Conservation (phyloP, 1,284 basidiomycete genomes). For the Pisolithus thermaeus region DNA sequence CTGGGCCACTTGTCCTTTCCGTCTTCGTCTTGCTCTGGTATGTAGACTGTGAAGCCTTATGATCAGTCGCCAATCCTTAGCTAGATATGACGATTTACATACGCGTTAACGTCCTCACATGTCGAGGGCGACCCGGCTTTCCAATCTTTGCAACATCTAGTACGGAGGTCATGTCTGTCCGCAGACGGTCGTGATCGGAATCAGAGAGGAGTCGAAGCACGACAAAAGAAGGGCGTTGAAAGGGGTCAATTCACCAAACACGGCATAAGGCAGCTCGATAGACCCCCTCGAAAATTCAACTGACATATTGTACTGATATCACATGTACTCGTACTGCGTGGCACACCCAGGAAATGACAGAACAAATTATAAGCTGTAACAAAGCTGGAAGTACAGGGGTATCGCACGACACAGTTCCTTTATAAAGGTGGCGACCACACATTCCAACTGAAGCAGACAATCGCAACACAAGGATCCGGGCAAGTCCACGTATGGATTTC, state of each 20-base stretch:
- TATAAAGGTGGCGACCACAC: background rate
- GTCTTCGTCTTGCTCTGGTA: conserved; percentile 65
- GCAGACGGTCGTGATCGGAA: background rate
- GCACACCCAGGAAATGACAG: background rate
- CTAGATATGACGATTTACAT: conserved; percentile 5
- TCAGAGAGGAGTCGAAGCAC: background rate
- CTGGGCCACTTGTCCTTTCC: conserved; percentile 83
- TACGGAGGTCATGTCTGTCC: conserved; percentile 37
- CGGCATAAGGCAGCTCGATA: background rate
- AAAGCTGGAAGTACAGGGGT: conserved; percentile 12
- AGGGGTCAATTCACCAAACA: conserved; percentile 3
- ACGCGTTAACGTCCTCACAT: conserved; percentile 74
- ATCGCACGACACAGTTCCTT: conserved; percentile 6
- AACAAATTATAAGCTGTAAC: background rate
- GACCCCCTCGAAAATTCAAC: background rate
- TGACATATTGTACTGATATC: background rate
- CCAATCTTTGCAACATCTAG: conserved; percentile 66
- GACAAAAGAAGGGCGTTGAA: background rate
- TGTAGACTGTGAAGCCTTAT: conserved; percentile 46
- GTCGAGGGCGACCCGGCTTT: conserved; percentile 49
- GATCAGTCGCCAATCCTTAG: background rate
- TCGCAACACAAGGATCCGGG: background rate
- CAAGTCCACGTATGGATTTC: too few relatives aligned
- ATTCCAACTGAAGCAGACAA: background rate
- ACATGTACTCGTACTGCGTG: too few relatives aligned